These are phyloP conservation scores for Sphenostylis stenocarpa DNA, from an alignment of 306 rosid genomes.

Conservation along the genomic window DNA sequence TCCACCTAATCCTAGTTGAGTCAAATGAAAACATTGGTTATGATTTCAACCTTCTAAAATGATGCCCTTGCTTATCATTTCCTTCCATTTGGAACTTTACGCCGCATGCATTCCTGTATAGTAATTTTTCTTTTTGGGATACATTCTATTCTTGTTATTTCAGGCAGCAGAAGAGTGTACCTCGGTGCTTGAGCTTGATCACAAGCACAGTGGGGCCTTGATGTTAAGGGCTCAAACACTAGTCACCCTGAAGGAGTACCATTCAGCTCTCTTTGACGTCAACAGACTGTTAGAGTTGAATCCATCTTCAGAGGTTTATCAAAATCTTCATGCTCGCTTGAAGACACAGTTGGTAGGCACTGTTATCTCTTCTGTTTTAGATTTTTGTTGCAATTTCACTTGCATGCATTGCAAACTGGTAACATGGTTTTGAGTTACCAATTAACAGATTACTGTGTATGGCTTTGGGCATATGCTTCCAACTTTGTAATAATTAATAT, in stretches of 20 bases:
- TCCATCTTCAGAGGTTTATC: conserved; percentile 93
- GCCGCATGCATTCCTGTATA: not conserved
- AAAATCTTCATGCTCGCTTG: conserved; percentile 81
- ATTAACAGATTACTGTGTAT: not conserved
- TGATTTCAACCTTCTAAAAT: not conserved
- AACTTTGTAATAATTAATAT: not conserved
- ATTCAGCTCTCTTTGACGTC: conserved; percentile 92
- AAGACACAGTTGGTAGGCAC: conserved; percentile 82
- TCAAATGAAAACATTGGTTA: not conserved
- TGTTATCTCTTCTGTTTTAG: conserved; percentile 17
- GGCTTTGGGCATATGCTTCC: not conserved
- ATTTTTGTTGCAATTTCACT: conserved; percentile 28
- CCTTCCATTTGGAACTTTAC: not conserved
- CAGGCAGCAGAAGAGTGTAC: conserved; percentile 97
- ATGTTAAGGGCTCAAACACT: conserved; percentile 88
- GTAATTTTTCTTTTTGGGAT: not conserved
- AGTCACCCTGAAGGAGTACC: conserved; percentile 83
- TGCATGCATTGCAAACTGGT: conserved; percentile 9
- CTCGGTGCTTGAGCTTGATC: conserved; percentile 86
- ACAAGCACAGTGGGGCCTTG: conserved; percentile 78
- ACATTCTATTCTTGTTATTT: conserved; percentile 21
- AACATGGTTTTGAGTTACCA: not conserved
- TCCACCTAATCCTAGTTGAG: not conserved
- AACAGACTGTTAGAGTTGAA: conserved; percentile 80
- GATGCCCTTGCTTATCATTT: not conserved